phyloP scores from a whole-genome alignment of 495 filamentous ascomycete genomes.

The Penicillium canescens region DNA sequence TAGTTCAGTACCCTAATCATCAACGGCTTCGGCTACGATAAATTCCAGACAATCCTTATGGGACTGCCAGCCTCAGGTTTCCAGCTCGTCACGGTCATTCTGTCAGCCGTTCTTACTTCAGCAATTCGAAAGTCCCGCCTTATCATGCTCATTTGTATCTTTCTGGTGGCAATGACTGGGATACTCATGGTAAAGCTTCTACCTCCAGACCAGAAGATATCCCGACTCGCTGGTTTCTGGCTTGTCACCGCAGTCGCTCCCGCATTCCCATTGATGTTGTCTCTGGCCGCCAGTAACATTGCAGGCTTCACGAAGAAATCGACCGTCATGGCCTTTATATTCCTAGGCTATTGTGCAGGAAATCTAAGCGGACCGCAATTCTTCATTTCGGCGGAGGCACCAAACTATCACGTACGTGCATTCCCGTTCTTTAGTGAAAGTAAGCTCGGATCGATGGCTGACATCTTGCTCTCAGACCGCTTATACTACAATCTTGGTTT shows the following conservation, averaged over 20 bases:
- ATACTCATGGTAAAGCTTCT: constrained; percentile 19
- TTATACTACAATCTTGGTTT: constrained; percentile 16
- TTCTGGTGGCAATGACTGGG: constrained; percentile 13
- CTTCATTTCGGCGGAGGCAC: constrained; percentile 17
- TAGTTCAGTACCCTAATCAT: constrained; percentile 34
- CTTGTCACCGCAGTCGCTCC: constrained; percentile 12
- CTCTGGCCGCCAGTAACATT: constrained; percentile 25
- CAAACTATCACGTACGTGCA: constrained; percentile 15
- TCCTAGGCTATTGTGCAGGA: constrained; percentile 22
- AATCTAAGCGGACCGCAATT: constrained; percentile 26
- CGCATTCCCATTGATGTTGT: constrained; percentile 18
- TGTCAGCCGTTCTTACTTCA: constrained; percentile 10
- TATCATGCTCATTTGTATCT: constrained; percentile 6
- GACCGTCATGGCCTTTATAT: constrained; percentile 18
- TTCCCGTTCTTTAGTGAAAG: not conserved
- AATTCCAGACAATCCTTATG: constrained; percentile 26
- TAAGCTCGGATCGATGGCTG: not conserved
- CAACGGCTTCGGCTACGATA: constrained; percentile 29
- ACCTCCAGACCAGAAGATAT: constrained; percentile 5
- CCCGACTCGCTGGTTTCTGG: constrained; percentile 19
- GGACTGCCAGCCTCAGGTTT: constrained; percentile 13
- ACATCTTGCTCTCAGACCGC: constrained; percentile 10
- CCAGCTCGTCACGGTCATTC: constrained; percentile 10
- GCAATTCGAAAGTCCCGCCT: constrained; percentile 16
- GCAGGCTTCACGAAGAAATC: constrained; percentile 32